Base-by-base conservation (phyloP, 768 basidiomycete species). In the Lentinus tigrinus region DNA sequence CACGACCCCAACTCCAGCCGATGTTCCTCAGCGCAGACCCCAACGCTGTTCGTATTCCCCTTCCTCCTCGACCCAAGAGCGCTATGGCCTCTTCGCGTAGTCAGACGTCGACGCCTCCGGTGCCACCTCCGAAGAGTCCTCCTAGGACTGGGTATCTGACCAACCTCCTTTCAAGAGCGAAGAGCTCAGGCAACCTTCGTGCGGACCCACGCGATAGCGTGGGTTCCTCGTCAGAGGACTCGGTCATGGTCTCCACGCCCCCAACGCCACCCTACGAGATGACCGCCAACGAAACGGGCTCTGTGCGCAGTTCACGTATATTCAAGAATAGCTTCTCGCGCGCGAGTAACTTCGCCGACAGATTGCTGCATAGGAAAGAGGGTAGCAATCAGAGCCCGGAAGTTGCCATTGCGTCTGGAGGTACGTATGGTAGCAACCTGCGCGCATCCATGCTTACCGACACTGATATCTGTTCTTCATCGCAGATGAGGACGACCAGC, bases 191-290 rank as follows among this genome's bases (percentile, higher is more conserved):
- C 44, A 58, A 49, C 43, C 53, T 64, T 16, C 52, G 54, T 16
- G 52, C 36, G 68, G 77, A 80, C 52, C 75, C 80, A 23, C 79
- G 89, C 16, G 73, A 82, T 36, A 91, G 88, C 65, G 74, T 82
- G 21, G 81, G 80, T 1, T 85, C 84, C 54, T 89, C 87, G 0
- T 87, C 85, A 6, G 88, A 90, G 61, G 87, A 89, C 63, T 87
- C 85, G 24, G 77, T 78, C 31, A 73, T 79, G 21, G 78, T 85
- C n/a, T 72, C 77, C 6, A 87, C 84, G 19, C 87, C 87, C 27
- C 79, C 85, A 75, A 85, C 58, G 70, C 74, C 65, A 70, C 74
- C 58, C 14, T 74, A 61, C 53, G 63, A 63, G 56, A 68, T 57
- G 48, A 26, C 62, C 47, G 57, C 60, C 36, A 69, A 58, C 1